These are phyloP conservation scores for Yamadazyma olivae DNA, from an alignment of 805 yeast species.

Conservation along the genomic window DNA sequence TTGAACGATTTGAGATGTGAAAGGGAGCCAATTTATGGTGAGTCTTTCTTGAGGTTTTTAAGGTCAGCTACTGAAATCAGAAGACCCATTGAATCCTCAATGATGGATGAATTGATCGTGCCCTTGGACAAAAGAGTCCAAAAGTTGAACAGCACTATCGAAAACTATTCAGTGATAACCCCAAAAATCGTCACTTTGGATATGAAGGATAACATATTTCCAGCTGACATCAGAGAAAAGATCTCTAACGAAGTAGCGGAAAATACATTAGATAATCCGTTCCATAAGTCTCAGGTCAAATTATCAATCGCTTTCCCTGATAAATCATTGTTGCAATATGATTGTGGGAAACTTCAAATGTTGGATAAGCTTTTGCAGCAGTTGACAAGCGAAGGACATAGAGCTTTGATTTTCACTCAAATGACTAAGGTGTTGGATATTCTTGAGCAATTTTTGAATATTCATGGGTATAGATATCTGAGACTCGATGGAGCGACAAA, in stretches of 20 bases:
- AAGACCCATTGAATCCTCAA: conserved; percentile 9
- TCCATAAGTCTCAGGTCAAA: conserved; percentile 82
- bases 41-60: conserved; percentile 47
- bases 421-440: conserved; percentile 97
- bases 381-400: conserved; percentile 80
- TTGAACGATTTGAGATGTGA: conserved; percentile 65
- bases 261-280: conserved; percentile 48
- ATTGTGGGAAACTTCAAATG: conserved; percentile 94
- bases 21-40: conserved; percentile 66
- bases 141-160: conserved; percentile 50
- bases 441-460: conserved; percentile 86
- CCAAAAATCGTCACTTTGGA: conserved; percentile 83
- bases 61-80: conserved; percentile 11
- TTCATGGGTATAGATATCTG: conserved; percentile 92
- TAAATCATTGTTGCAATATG: conserved; percentile 85
- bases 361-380: conserved; percentile 73
- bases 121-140: conserved; percentile 26
- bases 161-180: conserved; percentile 80
- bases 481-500: conserved; percentile 97
- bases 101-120: conserved; percentile 19
- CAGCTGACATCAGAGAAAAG: conserved; percentile 33
- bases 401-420: conserved; percentile 94
- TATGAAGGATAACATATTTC: conserved; percentile 52
- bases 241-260: conserved; percentile 26
- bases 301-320: conserved; percentile 95